Evolutionary conservation across 331 rosid species (phyloP).

Genomic region (Erythrophleum ivorense): DNA sequence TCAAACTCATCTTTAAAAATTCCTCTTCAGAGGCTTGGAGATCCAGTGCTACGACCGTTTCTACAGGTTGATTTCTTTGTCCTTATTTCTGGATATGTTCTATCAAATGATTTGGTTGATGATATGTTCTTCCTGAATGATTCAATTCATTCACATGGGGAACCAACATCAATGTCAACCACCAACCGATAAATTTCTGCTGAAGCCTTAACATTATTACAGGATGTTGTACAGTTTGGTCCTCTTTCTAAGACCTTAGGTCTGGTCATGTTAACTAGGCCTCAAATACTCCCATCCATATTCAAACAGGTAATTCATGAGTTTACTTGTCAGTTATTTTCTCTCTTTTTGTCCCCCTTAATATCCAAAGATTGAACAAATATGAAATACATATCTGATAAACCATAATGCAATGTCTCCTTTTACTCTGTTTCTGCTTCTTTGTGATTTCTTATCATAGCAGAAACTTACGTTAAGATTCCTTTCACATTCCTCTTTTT

Average conservation of each 20-base stretch:
- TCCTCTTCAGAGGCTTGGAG: constrained; percentile 77
- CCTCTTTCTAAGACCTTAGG: constrained; percentile 93
- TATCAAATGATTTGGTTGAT: neutral
- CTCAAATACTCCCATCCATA: constrained; percentile 89
- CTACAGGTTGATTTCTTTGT: constrained; percentile 72
- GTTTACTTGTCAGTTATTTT: neutral
- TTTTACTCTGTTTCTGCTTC: neutral
- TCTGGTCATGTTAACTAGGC: constrained; percentile 81
- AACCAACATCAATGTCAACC: constrained; percentile 13
- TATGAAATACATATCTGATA: neutral
- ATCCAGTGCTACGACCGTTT: constrained; percentile 90
- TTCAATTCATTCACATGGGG: constrained; percentile 21
- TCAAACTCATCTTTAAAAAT: constrained; percentile 19
- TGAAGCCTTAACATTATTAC: constrained; percentile 38
- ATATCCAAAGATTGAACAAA: neutral
- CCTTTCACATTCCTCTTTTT: neutral
- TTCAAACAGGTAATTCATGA: constrained; percentile 76
- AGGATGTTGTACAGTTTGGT: constrained; percentile 97
- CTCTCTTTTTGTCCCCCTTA: neutral
- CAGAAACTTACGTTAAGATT: neutral
- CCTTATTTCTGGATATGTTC: neutral
- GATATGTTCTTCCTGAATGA: constrained; percentile 18
- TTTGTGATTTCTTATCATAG: neutral
- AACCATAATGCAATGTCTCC: neutral
- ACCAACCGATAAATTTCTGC: neutral